Evolutionary conservation across 148 eudicot species (phyloP), one percentile per base, ranked within the genome.

Genomic region (Heliosperma pusillum): DNA sequence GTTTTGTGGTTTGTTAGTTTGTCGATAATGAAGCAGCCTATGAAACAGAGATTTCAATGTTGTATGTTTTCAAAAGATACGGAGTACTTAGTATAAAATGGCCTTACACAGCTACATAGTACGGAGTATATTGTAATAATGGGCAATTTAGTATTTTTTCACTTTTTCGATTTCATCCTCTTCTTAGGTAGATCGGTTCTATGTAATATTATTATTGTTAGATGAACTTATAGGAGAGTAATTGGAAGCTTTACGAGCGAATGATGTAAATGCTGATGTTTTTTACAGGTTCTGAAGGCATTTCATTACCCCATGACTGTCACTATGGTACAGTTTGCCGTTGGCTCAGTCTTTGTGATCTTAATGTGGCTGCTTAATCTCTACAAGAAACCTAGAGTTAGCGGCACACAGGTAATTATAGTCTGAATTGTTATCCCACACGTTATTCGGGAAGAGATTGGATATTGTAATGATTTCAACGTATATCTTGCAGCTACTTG

Each of bases 341-440:
- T 89, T 74, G 99, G 99, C 62, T 63, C 91, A 44, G 88, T 88
- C 16, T 75, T 92, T 36, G 93, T 89, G n/a, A 61, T 88, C 63
- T 79, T 88, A 6, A 95, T 92, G 97, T 95, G 99, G 99, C 76
- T 84, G 21, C 55, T 81, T 29, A 92, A 92, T 82, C 87, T 95
- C 60, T 84, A 88, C 85, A 90, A 84, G 81, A 86, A 89, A 53
- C 99, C 99, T 9, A 92, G 86, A 81, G 83, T 95, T 71, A 92
- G 87, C 62, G 85, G 83, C 42, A 81, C 86, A n/a, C 97, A 90
- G 97, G 99, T 95, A 84, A 20, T 59, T 75, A 27, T 50, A 44
- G 60, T 60, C 71, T 52, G 7, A 36, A 24, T 47, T 60, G 15
- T 33, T 47, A 22, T 61, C 22, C 45, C 9, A 27, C 47, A 25